phyloP scores from a whole-genome alignment of 163 green algal species.

The Scenedesmus sp. region DNA sequence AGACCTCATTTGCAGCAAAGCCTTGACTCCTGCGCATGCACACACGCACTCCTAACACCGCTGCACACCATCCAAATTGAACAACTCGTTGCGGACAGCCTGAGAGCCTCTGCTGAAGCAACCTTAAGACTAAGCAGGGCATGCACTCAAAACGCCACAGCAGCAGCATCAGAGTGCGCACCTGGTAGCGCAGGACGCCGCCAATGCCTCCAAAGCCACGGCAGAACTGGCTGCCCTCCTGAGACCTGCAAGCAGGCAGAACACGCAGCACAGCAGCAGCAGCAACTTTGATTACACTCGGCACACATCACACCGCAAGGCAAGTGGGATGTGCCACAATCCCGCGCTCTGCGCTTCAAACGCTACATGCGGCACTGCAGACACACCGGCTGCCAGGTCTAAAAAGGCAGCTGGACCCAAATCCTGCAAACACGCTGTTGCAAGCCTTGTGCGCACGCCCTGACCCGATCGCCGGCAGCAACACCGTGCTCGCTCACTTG shows the following conservation, averaged over 20 bases:
- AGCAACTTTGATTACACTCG: background rate
- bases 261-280: background rate
- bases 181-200: constrained; percentile 95
- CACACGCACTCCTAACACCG: no score
- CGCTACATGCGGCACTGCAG: no score
- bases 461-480: no score
- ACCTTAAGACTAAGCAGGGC: no score
- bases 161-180: constrained; percentile 52
- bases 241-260: constrained; percentile 64
- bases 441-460: background rate
- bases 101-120: no score
- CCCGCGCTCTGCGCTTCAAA: no score
- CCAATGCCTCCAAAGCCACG: constrained; percentile 98
- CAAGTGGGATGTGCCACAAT: no score
- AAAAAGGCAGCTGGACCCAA: no score
- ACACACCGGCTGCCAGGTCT: no score
- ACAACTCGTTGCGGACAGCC: no score
- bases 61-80: no score
- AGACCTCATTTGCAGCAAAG: background rate
- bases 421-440: background rate
- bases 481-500: constrained; percentile 67
- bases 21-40: no score
- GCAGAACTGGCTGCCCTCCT: constrained; percentile 99
- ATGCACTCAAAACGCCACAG: background rate
- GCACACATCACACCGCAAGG: background rate